These are phyloP conservation scores for Aegilops sharonensis DNA, from an alignment of 176 grass and related monocot genomes.

Conservation along the genomic window DNA sequence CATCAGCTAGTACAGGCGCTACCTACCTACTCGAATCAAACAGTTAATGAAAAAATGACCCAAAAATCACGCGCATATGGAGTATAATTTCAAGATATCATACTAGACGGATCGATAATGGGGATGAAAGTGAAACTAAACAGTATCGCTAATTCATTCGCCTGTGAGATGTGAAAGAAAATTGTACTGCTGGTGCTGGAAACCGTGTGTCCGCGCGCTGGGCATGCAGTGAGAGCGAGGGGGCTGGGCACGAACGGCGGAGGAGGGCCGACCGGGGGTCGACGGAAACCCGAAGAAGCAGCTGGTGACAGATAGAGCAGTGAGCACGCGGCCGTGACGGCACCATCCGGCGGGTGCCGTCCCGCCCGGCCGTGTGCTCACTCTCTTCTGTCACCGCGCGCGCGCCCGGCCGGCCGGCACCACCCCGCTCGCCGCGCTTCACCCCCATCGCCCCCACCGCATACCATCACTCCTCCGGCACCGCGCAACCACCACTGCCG, in stretches of 20 bases:
- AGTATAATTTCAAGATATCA: background rate
- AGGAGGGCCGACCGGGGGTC: background rate
- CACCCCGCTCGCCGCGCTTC: background rate
- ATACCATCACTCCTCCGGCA: background rate
- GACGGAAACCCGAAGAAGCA: background rate
- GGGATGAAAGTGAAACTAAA: background rate
- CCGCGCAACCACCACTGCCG: background rate
- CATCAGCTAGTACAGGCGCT: constrained; percentile 10
- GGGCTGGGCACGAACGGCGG: background rate
- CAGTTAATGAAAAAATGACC: constrained; percentile 22
- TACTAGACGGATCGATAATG: background rate
- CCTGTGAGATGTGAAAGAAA: background rate
- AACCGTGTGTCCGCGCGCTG: background rate
- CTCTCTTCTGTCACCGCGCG: constrained; percentile 73
- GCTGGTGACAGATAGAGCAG: constrained; percentile 58
- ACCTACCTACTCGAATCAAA: constrained; percentile 28
- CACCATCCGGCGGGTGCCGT: constrained; percentile 55
- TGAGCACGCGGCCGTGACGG: constrained; percentile 72
- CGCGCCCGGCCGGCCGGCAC: constrained; percentile 2
- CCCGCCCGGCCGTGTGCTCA: constrained; percentile 60
- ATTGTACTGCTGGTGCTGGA: background rate
- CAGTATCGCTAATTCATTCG: background rate
- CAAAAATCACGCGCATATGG: background rate
- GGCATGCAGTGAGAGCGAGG: background rate
- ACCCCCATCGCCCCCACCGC: background rate